Evolutionary conservation across 306 rosid species (phyloP), one percentile per base, ranked within the genome.

Genomic region (Cucurbita argyrosperma): DNA sequence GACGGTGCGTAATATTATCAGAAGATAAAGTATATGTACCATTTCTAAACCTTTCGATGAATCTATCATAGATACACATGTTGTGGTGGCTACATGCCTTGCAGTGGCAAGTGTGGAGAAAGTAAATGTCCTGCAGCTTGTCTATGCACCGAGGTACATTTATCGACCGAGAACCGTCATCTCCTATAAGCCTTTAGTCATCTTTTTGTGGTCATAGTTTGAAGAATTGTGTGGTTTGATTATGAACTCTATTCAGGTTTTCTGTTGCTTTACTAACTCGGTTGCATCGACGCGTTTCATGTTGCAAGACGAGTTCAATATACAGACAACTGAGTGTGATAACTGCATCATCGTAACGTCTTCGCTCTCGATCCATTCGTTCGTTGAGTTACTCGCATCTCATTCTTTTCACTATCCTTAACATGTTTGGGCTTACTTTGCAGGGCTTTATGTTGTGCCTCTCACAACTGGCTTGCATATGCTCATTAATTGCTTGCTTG

Each of bases 11-110:
- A 18, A 65, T 43, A 19, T 18, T 65, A 19, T 38, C 10, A 65
- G 1, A 43, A 65, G 71, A 42, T 65, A 42, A 45, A 45, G 49
- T 6, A 4, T 6, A 4, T 8, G 58, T 49, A 30, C 10, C 35
- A 38, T 7, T 14, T 23, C 26, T 51, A 43, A 64, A 14, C 8
- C 23, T 10, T 49, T 62, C 43, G 61, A 45, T 51, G 55, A 62
- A 26, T 77, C 54, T 71, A 38, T 72, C 70, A 39, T 72, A 90
- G 96, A 74, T 90, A 88, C 82, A 78, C 69, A 65, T 90, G 94
- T 43, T 90, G 96, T 80, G 96, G 87, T 78, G 90, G 94, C 72
- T 90, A 88, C 81, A 79, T 87, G 94, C 94, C 96, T 23, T 88
- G 94, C 72, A 85, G 91, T 71, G 91, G 96, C 51, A 85, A 77